A percentile compares a stretch with the other conserved stretches of the same genome.
These are phyloP conservation scores for Cystofilobasidium bisporidii DNA, from an alignment of 768 basidiomycete genomes.

Conservation along the genomic window DNA sequence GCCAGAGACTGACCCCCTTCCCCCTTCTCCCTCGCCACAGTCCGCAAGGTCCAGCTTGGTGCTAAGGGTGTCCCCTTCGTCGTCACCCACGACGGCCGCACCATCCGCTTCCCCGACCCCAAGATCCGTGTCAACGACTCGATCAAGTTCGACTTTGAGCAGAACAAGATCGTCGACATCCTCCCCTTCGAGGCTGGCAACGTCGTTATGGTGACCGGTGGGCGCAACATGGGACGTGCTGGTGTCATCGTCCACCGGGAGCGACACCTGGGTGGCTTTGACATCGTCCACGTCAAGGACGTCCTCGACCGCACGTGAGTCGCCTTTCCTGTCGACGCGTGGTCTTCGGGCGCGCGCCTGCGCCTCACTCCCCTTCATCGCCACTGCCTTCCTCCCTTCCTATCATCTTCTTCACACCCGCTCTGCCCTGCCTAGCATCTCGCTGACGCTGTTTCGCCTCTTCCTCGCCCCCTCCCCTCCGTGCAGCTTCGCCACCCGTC, in stretches of 20 bases:
- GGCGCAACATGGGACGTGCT: conserved; percentile 98
- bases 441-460: too few relatives aligned
- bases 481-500: conserved; percentile 72
- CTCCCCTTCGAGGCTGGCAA: conserved; percentile 97
- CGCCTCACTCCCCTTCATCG: conserved; percentile 62
- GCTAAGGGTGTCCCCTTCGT: conserved; percentile 89
- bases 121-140: conserved; percentile 92
- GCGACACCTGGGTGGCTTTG: conserved; percentile 89
- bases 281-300: conserved; percentile 97
- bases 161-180: conserved; percentile 79
- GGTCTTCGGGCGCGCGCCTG: conserved; percentile 65
- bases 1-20: conserved; percentile 11
- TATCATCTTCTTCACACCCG: too few relatives aligned
- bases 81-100: conserved; percentile 98
- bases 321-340: conserved; percentile 90
- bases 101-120: conserved; percentile 98
- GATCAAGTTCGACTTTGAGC: conserved; percentile 90
- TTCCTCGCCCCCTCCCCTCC: too few relatives aligned
- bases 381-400: too few relatives aligned
- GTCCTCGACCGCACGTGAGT: conserved; percentile 72
- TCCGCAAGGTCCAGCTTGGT: conserved; percentile 82
- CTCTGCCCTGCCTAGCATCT: too few relatives aligned
- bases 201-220: conserved; percentile 94
- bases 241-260: conserved; percentile 94
- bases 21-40: conserved; percentile 39